Conservation (phyloP, 306 rosid species). For the Quercus glauca region DNA sequence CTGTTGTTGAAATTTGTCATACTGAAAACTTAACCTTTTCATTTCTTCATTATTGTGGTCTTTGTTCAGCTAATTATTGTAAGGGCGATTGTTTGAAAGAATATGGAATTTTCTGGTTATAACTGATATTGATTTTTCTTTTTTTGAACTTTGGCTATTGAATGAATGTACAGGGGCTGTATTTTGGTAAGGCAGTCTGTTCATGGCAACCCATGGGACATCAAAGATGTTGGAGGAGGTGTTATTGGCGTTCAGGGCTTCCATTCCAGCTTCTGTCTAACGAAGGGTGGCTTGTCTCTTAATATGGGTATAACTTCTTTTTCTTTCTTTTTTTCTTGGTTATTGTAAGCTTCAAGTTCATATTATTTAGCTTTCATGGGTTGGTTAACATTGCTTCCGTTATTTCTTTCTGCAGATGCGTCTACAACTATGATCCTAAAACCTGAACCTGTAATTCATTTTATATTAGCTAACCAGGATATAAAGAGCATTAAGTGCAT, state of each 20-base stretch:
- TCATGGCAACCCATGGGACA: conserved; percentile 59
- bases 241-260: conserved; percentile 65
- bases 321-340: not conserved
- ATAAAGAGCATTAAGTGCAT: conserved; percentile 58
- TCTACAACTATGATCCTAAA: conserved; percentile 69
- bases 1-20: too few relatives aligned
- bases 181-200: conserved; percentile 84
- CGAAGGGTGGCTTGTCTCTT: conserved; percentile 66
- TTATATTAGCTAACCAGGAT: conserved; percentile 72
- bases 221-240: conserved; percentile 79
- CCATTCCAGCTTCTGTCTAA: conserved; percentile 74
- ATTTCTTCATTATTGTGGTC: not conserved
- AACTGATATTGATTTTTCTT: conserved; percentile 13
- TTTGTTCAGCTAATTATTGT: not conserved
- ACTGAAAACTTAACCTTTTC: too few relatives aligned
- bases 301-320: conserved; percentile 62
- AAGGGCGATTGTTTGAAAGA: too few relatives aligned
- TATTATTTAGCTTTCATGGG: not conserved
- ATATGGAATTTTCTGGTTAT: too few relatives aligned
- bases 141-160: conserved; percentile 25
- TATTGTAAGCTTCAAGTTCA: conserved; percentile 10
- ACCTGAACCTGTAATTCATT: conserved; percentile 80
- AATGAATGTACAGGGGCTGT: conserved; percentile 66
- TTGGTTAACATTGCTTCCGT: not conserved
- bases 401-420: conserved; percentile 51